Evolutionary conservation across 768 basidiomycete species (phyloP).

Genomic region (Phanerochaete carnosa): DNA sequence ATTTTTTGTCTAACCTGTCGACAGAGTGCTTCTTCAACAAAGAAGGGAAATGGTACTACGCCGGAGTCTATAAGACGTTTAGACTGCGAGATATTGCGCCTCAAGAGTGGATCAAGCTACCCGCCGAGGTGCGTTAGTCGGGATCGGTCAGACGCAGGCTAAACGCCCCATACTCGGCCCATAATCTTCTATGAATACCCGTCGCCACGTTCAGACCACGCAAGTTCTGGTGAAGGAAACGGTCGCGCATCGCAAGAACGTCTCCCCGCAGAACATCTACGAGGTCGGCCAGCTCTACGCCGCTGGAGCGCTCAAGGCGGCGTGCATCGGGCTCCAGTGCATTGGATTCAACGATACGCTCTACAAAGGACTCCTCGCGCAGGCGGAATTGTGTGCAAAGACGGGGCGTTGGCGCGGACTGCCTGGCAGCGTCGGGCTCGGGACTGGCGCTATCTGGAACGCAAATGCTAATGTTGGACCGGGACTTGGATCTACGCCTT

Average conservation of each 20-base stretch:
- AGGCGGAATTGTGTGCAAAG: slow-evolving; percentile 44
- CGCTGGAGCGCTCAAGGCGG: slow-evolving; percentile 68
- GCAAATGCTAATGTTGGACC: not conserved
- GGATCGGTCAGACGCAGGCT: not conserved
- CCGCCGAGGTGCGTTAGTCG: slow-evolving; percentile 47
- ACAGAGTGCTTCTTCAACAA: slow-evolving; percentile 83
- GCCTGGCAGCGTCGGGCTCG: not conserved
- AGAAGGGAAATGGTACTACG: slow-evolving; percentile 81
- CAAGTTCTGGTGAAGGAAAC: slow-evolving; percentile 72
- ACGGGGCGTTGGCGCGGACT: slow-evolving; percentile 27
- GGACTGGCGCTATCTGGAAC: slow-evolving; percentile 11
- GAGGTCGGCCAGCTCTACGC: slow-evolving; percentile 72
- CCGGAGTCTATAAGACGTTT: slow-evolving; percentile 72
- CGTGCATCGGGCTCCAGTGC: slow-evolving; percentile 73
- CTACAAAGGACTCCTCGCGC: slow-evolving; percentile 64
- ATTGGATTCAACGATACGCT: slow-evolving; percentile 69
- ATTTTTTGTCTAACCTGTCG: not conserved
- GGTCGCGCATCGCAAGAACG: slow-evolving; percentile 65
- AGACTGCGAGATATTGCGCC: slow-evolving; percentile 59
- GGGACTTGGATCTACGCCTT: not conserved
- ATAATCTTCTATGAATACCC: not conserved
- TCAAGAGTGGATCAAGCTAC: slow-evolving; percentile 68
- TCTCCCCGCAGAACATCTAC: slow-evolving; percentile 74
- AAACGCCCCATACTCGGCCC: not conserved
- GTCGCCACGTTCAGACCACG: slow-evolving; percentile 43